Evolutionary conservation across 1,284 basidiomycete genomes (phyloP).

Genomic region (Cystobasidium slooffiae): DNA sequence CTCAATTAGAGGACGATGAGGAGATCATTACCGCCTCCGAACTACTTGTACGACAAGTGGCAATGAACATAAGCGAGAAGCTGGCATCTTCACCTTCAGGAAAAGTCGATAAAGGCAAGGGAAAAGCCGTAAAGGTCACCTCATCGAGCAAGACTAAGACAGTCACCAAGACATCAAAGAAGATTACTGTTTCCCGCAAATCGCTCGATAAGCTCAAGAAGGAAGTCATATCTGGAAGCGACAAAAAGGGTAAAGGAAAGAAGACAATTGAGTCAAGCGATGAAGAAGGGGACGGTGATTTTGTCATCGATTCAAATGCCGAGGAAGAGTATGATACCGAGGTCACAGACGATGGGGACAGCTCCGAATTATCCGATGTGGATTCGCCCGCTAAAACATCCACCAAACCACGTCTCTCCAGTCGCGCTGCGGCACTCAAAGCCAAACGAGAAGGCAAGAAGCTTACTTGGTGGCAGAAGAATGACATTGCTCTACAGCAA

Average conservation of each 20-base stretch:
- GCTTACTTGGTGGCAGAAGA: slow-evolving; percentile 45
- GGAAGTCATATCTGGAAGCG: slow-evolving; percentile 46
- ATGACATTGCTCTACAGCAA: slow-evolving; percentile 39
- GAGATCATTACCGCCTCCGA: slow-evolving; percentile 15
- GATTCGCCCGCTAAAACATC: slow-evolving; percentile 35
- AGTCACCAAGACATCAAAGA: background rate
- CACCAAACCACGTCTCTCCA: slow-evolving; percentile 7
- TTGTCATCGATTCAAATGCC: slow-evolving; percentile 41
- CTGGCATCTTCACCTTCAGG: slow-evolving; percentile 8
- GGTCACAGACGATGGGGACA: slow-evolving; percentile 6
- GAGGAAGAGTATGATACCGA: slow-evolving; percentile 15
- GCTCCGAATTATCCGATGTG: slow-evolving; percentile 22
- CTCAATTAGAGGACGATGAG: background rate
- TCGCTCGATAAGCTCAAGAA: slow-evolving; percentile 50
- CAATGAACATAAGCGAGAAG: background rate
- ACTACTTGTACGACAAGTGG: slow-evolving; percentile 7
- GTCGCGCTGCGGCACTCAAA: slow-evolving; percentile 8
- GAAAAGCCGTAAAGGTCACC: slow-evolving; percentile 33
- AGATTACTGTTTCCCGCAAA: background rate
- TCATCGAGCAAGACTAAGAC: slow-evolving; percentile 20
- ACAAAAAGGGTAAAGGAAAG: slow-evolving; percentile 49
- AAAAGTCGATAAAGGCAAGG: slow-evolving; percentile 44
- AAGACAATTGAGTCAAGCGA: slow-evolving; percentile 41
- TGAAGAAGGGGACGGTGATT: slow-evolving; percentile 41
- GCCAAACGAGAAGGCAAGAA: slow-evolving; percentile 8